Base-by-base conservation (phyloP, 441 rosid species). In the Lepidium campestre region DNA sequence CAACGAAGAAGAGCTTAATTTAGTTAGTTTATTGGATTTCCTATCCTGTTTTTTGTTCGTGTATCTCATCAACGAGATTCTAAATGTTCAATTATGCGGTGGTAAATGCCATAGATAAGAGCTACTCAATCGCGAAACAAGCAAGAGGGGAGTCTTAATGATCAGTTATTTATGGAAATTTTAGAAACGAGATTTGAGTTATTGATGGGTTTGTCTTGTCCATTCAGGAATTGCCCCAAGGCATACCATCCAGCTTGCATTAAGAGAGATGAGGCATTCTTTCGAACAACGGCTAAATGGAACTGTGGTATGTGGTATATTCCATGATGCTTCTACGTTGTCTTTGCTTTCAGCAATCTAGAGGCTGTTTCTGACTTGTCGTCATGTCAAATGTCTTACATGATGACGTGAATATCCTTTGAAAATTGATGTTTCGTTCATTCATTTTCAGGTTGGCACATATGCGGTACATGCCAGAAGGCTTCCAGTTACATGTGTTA, bases 161-260 rank as follows among this genome's bases (percentile, higher is more conserved):
- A 40, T 17, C 10, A 19, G 52, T 48, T 57, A 41, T 45, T 17
- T 40, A 4, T 42, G 32, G 42, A 40, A 59, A 2, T 56, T 57
- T 40, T 61, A 10, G 55, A 19, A 23, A n/a, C 42, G 22, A 57
- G 35, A 25, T 71, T 55, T 66, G 23, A 64, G 39, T 53, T 53
- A 10, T 62, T 67, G 58, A 62, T 75, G 39, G 70, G 47, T 67
- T 58, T 35, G 17, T 31, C 62, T 70, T 71, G 49, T 67, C 35
- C 44, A 34, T 59, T 69, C 66, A 95, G 99, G 89, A 91, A 96
- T 76, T 95, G 99, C 74, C 99, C 98, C 25, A 95, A 95, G 86
- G 99, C 99, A 5, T 95, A 95, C 73, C 99, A 95, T 84, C 92
- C 97, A 10, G 75, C 93, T 60, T 95, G 99, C 77, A 89, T 95